phyloP scores from a whole-genome alignment of 345 rosid genomes.

The Eutrema japonicum region DNA sequence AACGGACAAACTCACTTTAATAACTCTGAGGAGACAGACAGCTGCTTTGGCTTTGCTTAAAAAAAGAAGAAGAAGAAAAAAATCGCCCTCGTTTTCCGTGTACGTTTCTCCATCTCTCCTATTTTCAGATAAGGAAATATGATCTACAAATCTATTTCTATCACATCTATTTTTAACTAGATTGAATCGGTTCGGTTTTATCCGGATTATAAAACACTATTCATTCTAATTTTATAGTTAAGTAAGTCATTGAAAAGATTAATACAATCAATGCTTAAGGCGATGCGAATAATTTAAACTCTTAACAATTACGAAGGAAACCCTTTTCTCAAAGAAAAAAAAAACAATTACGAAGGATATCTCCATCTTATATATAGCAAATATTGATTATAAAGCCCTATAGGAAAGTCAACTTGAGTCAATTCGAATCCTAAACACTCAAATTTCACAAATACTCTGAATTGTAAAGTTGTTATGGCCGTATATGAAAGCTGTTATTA shows the following conservation, averaged over 20 bases:
- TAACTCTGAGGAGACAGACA: slow-evolving; percentile 48
- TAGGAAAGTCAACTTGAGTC: slow-evolving; percentile 34
- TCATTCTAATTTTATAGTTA: too few species aligned
- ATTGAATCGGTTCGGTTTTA: too few species aligned
- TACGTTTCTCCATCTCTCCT: slow-evolving; percentile 50
- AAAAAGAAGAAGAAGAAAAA: not conserved
- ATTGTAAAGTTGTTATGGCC: slow-evolving; percentile 18
- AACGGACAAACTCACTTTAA: slow-evolving; percentile 53
- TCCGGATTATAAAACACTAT: too few species aligned
- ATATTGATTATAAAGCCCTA: not conserved
- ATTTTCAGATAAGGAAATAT: slow-evolving; percentile 12
- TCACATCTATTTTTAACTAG: too few species aligned
- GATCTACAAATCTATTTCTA: slow-evolving; percentile 3
- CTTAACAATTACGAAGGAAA: not conserved
- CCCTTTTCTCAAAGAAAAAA: too few species aligned
- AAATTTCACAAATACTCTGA: slow-evolving; percentile 1
- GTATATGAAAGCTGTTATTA: slow-evolving; percentile 19
- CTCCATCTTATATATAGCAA: not conserved
- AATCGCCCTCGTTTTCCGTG: slow-evolving; percentile 68
- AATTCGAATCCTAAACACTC: slow-evolving; percentile 23
- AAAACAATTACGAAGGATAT: not conserved
- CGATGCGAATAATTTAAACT: not conserved
- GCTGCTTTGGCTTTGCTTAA: slow-evolving; percentile 31
- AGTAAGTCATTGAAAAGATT: not conserved
- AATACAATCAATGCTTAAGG: not conserved